These are phyloP conservation scores for Trichocladium antarcticum DNA, from an alignment of 495 filamentous ascomycete genomes.

Conservation along the genomic window DNA sequence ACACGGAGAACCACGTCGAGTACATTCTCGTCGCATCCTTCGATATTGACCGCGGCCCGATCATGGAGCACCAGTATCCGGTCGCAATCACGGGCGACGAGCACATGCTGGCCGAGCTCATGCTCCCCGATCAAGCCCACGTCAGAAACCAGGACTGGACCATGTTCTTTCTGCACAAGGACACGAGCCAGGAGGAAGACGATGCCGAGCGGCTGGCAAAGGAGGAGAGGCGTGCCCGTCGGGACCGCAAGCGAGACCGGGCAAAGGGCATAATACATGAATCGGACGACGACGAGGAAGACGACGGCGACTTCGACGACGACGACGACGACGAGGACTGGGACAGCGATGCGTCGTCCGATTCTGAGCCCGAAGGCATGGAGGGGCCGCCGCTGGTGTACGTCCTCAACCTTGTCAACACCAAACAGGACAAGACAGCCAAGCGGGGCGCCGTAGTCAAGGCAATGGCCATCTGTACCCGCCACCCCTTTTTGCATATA, in stretches of 20 bases:
- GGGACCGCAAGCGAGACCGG: slow-evolving; percentile 34
- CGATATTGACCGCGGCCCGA: slow-evolving; percentile 86
- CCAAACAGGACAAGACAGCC: slow-evolving; percentile 84
- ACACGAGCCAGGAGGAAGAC: slow-evolving; percentile 68
- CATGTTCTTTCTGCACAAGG: slow-evolving; percentile 97
- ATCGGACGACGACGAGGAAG: slow-evolving; percentile 37
- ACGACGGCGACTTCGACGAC: slow-evolving; percentile 33
- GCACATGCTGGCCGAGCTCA: slow-evolving; percentile 92
- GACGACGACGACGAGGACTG: slow-evolving; percentile 46
- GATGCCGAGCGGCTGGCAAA: slow-evolving; percentile 46
- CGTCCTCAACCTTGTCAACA: slow-evolving; percentile 95
- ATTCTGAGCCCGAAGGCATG: slow-evolving; percentile 51
- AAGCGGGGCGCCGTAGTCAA: slow-evolving; percentile 93
- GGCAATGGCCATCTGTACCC: slow-evolving; percentile 98
- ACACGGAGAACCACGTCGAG: slow-evolving; percentile 84
- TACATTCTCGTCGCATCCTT: slow-evolving; percentile 99
- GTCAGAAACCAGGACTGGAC: slow-evolving; percentile 96
- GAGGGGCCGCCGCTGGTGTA: slow-evolving; percentile 92
- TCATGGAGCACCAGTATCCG: slow-evolving; percentile 98
- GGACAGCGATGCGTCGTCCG: slow-evolving; percentile 43
- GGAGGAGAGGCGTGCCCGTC: slow-evolving; percentile 40
- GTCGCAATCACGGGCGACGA: slow-evolving; percentile 94
- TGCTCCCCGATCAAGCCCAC: slow-evolving; percentile 96
- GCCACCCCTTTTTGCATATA: slow-evolving; percentile 97
- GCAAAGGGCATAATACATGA: slow-evolving; percentile 46